Evolutionary conservation across 495 filamentous ascomycete species (phyloP), one percentile per base, ranked within the genome.

Genomic region (Hypoxylon lienhwacheense): DNA sequence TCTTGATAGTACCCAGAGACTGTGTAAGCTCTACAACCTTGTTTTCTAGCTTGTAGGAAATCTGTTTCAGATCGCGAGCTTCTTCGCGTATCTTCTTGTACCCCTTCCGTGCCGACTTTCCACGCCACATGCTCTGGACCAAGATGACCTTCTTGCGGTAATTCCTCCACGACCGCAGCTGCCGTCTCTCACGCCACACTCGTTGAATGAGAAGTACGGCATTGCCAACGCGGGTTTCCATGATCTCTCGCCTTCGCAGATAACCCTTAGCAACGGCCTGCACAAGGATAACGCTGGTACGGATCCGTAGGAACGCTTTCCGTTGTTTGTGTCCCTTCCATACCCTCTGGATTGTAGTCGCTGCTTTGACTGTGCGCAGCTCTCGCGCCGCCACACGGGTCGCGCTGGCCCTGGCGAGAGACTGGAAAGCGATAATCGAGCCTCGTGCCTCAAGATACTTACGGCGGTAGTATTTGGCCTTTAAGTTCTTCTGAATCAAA

Each of bases 1-100:
- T 78, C 76, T 95, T 95, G 79, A 97, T 84, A 22, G 89, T 85
- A 63, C 92, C 91, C 67, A 97, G 69, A 42, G 87, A 87, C 70
- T 99, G 95, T 7, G 95, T 99, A 60, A 99, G 77, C 73, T 99
- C 95, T 45, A 97, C 89, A 47, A 98, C 93, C 81, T 98, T 97
- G 78, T 97, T 97, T 77, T 97, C 95, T 64, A 98, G 73, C 76
- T 95, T 97, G 76, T 97, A 97, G 10, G 91, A 97, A 58, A 98
- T 98, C 69, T 97, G 90, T 75, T 96, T 96, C 61, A 98, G 82
- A 78, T 98, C 93, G 64, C 95, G 87, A 29, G 93, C 91, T 69
- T 98, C 95, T 69, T 95, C 92, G 41, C 95, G 88, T 45, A 95
- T 70, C 33, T 68, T 83, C 82, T 95, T 97, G 78, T 98, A 98